Evolutionary conservation across 129 eudicot species (phyloP).

Genomic region (Heracleum sosnowskyi): DNA sequence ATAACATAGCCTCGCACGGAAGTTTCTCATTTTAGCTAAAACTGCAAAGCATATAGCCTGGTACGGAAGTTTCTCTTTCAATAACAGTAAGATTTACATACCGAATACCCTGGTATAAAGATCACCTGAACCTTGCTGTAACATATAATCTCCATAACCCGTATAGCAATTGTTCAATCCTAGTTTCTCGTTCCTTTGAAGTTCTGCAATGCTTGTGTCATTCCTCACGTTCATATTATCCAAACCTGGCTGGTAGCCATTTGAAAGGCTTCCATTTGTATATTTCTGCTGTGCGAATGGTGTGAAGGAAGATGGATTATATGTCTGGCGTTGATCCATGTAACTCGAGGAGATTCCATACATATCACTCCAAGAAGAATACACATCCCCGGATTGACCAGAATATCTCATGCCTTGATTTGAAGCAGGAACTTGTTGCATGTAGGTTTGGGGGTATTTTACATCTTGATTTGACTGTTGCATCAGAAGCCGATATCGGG

Average conservation of each 20-base stretch:
- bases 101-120: slow-evolving; percentile 63
- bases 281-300: slow-evolving; percentile 41
- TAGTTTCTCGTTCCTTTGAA: slow-evolving; percentile 48
- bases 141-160: slow-evolving; percentile 56
- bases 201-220: slow-evolving; percentile 33
- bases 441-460: slow-evolving; percentile 37
- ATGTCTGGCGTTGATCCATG: slow-evolving; percentile 35
- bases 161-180: slow-evolving; percentile 43
- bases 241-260: slow-evolving; percentile 26
- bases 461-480: slow-evolving; percentile 43
- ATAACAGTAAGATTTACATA: slow-evolving; percentile 32
- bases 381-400: slow-evolving; percentile 14
- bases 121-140: slow-evolving; percentile 63
- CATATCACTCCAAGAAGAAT: slow-evolving; percentile 25
- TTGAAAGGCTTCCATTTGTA: slow-evolving; percentile 34
- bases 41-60: slow-evolving; percentile 1
- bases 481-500: slow-evolving; percentile 41
- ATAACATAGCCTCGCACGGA: neutral
- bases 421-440: slow-evolving; percentile 22
- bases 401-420: slow-evolving; percentile 23
- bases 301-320: slow-evolving; percentile 28
- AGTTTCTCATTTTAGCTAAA: slow-evolving; percentile 6
- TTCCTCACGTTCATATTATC: slow-evolving; percentile 37
- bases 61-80: neutral
- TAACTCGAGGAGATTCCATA: slow-evolving; percentile 33